Evolutionary conservation across 345 rosid species (phyloP).

Genomic region (Hypericum perforatum): DNA sequence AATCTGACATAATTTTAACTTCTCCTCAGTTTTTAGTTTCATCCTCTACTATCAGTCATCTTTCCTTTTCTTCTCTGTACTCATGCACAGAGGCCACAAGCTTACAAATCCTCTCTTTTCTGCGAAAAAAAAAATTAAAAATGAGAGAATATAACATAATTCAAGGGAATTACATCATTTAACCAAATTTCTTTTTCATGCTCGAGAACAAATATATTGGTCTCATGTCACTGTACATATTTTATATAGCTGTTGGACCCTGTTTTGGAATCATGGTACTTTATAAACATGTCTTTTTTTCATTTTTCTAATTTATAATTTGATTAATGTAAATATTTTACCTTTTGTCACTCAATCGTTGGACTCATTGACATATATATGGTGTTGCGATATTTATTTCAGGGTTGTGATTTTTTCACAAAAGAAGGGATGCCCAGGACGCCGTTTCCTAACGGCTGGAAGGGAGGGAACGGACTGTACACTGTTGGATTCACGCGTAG

Average conservation of each 20-base stretch:
- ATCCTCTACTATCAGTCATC: neutral
- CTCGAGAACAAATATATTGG: too few species aligned
- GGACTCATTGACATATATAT: neutral
- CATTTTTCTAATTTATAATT: too few species aligned
- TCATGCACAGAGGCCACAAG: constrained; percentile 4
- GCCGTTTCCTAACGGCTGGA: constrained; percentile 80
- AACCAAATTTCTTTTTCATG: too few species aligned
- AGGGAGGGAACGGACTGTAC: constrained; percentile 62
- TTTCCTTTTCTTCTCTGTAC: neutral
- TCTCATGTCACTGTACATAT: too few species aligned
- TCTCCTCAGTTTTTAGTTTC: neutral
- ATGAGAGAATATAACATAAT: neutral
- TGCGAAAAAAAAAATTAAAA: neutral
- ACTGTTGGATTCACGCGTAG: constrained; percentile 81
- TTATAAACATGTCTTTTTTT: neutral
- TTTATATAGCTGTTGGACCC: neutral
- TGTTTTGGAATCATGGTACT: neutral
- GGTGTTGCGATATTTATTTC: neutral
- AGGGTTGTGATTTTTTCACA: constrained; percentile 61
- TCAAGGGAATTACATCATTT: too few species aligned
- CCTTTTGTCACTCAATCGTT: neutral
- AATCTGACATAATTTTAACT: constrained; percentile 1
- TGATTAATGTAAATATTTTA: neutral
- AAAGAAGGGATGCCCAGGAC: constrained; percentile 75
- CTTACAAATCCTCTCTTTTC: constrained; percentile 4